These are phyloP conservation scores for Arthrobotrys pseudoclavata DNA, from an alignment of 2,329 filamentous ascomycete species.

Conservation along the genomic window DNA sequence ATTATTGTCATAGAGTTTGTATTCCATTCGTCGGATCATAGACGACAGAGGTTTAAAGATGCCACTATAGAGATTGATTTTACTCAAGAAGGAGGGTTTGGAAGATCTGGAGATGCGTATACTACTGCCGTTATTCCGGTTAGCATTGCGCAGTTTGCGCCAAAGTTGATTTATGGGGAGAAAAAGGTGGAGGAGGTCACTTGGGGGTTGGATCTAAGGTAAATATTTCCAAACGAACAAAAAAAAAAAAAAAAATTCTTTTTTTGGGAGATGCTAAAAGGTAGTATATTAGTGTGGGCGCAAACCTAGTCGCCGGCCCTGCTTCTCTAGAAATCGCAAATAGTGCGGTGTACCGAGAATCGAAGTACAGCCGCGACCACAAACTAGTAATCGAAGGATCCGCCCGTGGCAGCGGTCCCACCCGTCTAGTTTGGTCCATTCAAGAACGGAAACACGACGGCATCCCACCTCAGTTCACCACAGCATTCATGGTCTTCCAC, in stretches of 20 bases:
- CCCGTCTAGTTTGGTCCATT: constrained; percentile 40
- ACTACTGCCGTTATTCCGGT: constrained; percentile 3
- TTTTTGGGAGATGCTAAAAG: neutral
- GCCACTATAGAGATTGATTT: constrained; percentile 56
- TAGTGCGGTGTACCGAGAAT: constrained; percentile 32
- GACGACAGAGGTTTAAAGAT: constrained; percentile 48
- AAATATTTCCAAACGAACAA: neutral
- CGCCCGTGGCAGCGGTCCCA: constrained; percentile 34
- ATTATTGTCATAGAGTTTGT: constrained; percentile 49
- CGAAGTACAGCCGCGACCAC: constrained; percentile 48
- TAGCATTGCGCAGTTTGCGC: constrained; percentile 51
- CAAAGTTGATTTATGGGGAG: constrained; percentile 47
- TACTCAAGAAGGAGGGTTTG: constrained; percentile 21
- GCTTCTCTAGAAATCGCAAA: constrained; percentile 49
- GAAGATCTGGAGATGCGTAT: neutral
- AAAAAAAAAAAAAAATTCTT: no score
- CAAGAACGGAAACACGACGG: constrained; percentile 54
- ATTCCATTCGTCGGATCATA: constrained; percentile 43
- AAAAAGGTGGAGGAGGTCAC: constrained; percentile 50
- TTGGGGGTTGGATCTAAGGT: constrained; percentile 54
- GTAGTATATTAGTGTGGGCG: constrained; percentile 22
- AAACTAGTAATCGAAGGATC: constrained; percentile 48
- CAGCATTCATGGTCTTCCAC: constrained; percentile 54
- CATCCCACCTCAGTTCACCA: constrained; percentile 43
- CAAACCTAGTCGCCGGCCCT: constrained; percentile 41